Evolutionary conservation across 768 basidiomycete species (phyloP), one percentile per base, ranked within the genome.

Genomic region (Collybiopsis confluens): DNA sequence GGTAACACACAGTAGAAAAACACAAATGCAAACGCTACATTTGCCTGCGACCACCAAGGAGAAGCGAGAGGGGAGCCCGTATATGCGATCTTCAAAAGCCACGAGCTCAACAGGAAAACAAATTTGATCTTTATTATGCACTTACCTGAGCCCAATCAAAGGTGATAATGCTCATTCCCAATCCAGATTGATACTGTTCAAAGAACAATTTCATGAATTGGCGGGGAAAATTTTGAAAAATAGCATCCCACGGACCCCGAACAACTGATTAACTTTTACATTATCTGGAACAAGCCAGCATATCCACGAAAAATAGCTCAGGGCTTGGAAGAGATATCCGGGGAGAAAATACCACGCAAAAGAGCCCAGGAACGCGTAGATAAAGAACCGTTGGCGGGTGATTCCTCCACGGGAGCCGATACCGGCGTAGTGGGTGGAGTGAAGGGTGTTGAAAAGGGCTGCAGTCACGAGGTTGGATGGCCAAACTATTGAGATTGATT

Each of bases 21-120:
- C 4, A 83, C 68, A 59, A 90, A 84, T 23, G 85, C 82, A 45
- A 63, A 69, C 2, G 77, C 66, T 50, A 89, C 72, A 65, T 90
- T 90, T 10, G 85, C 87, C 62, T 85, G 81, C 2, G 86, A 86
- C 87, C 87, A 90, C 87, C 88, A 92, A 1, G 90, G 90, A 9
- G 86, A 33, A 13, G 13, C 30, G 30, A 33, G 81, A 0, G 90
- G 90, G 21, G 81, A 82, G n/a, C 79, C 80, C 50, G 81, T 82
- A 62, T 83, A 88, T 9, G 83, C 79, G 52, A 84, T 83, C 69
- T 77, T 1, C 20, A 58, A 4, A 8, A 44, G 28, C 56, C 38
- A 40, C 24, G 27, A 52, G 15, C 16, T 9, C 16, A 46, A 47
- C 51, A 46, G 66, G 63, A 6, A 68, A 64, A 54, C 64, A 73